These are phyloP conservation scores for Salix caprea DNA, from an alignment of 345 rosid species.

Conservation along the genomic window DNA sequence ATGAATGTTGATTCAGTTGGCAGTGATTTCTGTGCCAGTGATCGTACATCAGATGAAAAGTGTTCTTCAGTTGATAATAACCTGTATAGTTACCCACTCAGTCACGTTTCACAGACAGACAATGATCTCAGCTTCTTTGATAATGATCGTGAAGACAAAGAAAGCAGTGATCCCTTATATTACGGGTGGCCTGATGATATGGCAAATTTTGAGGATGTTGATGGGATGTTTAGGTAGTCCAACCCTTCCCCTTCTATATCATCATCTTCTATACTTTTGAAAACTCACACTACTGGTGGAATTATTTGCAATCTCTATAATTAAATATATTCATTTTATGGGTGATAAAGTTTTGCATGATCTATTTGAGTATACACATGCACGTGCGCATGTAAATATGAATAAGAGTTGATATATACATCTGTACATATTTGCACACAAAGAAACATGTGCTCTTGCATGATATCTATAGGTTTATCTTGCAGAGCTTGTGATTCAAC, in stretches of 20 bases:
- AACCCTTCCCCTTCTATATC: background rate
- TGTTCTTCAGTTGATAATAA: conserved; percentile 33
- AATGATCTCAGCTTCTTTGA: conserved; percentile 54
- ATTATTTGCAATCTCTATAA: background rate
- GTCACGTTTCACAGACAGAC: conserved; percentile 44
- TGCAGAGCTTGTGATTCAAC: conserved; percentile 80
- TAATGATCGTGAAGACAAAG: conserved; percentile 53
- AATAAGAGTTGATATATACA: background rate
- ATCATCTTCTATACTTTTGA: background rate
- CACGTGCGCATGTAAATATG: too few relatives aligned
- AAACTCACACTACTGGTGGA: background rate
- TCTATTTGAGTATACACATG: too few relatives aligned
- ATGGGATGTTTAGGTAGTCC: conserved; percentile 77
- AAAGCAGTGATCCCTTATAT: conserved; percentile 49
- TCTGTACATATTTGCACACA: background rate
- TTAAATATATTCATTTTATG: too few relatives aligned
- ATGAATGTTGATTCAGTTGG: conserved; percentile 26
- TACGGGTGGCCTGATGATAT: conserved; percentile 79
- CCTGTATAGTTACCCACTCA: conserved; percentile 44
- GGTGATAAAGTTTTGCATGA: too few relatives aligned
- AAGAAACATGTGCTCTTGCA: too few relatives aligned
- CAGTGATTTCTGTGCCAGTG: conserved; percentile 37
- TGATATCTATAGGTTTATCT: conserved; percentile 6
- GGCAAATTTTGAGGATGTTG: conserved; percentile 87
- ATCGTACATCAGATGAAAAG: conserved; percentile 40